Evolutionary conservation across 176 grass and related monocot species (phyloP).

Genomic region (sorghum (Sorghum bicolor)): Sorghum_bicolor_NCBIv3 NC_012876.2:58529501-58530000

Average conservation of each 20-base stretch:
- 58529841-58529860: neutral
- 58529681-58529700: neutral
- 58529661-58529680: neutral
- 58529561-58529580: conserved; percentile 65
- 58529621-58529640: neutral
- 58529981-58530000: conserved; percentile 77
- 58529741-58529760: conserved; percentile 76
- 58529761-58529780: conserved; percentile 81
- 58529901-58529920: conserved; percentile 85
- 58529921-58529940: conserved; percentile 80
- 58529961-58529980: conserved; percentile 80
- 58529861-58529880: neutral
- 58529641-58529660: neutral
- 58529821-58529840: neutral
- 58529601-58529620: neutral
- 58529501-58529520: conserved; percentile 65
- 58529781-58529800: conserved; percentile 83
- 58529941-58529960: conserved; percentile 83
- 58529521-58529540: conserved; percentile 51
- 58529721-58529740: neutral
- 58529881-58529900: conserved; percentile 83
- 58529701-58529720: neutral
- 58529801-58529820: neutral
- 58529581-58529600: conserved; percentile 87
- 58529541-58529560: conserved; percentile 40